These are phyloP conservation scores for Fonsecaea nubica DNA, from an alignment of 2,329 filamentous ascomycete genomes.

Conservation along the genomic window DNA sequence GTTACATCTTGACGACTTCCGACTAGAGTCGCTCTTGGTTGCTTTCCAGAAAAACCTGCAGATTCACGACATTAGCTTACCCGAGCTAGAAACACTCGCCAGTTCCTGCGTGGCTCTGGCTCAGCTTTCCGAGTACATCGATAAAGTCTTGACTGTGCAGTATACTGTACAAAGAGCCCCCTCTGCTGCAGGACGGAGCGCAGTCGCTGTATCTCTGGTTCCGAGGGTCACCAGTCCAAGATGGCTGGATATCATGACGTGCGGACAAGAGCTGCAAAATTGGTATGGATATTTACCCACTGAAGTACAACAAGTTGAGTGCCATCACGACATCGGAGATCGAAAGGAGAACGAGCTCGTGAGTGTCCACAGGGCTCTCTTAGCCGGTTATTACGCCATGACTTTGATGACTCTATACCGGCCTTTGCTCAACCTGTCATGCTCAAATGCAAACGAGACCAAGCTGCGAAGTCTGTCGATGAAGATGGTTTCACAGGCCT, in stretches of 20 bases:
- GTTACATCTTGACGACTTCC: slow-evolving; percentile 83
- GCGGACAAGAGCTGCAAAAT: slow-evolving; percentile 28
- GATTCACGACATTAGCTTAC: background rate
- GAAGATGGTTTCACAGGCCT: slow-evolving; percentile 60
- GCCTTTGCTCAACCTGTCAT: slow-evolving; percentile 21
- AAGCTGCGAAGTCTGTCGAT: slow-evolving; percentile 6
- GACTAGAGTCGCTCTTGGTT: slow-evolving; percentile 65
- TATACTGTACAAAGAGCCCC: slow-evolving; percentile 23
- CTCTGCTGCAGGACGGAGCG: background rate
- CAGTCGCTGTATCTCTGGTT: slow-evolving; percentile 24
- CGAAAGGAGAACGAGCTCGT: slow-evolving; percentile 10
- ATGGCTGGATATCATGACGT: slow-evolving; percentile 20
- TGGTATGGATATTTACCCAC: slow-evolving; percentile 27
- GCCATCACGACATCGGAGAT: background rate
- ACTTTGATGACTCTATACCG: slow-evolving; percentile 34
- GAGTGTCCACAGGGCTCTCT: slow-evolving; percentile 24
- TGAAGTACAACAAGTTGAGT: slow-evolving; percentile 13
- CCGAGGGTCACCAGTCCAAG: slow-evolving; percentile 9
- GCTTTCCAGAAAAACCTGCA: slow-evolving; percentile 8
- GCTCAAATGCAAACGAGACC: background rate
- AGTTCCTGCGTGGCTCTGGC: slow-evolving; percentile 25
- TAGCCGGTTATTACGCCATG: slow-evolving; percentile 29
- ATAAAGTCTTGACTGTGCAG: slow-evolving; percentile 28
- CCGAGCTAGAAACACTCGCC: slow-evolving; percentile 14
- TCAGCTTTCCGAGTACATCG: slow-evolving; percentile 29